phyloP scores from a whole-genome alignment of 192 early-diverging fungal genomes.

The Martensiomyces pterosporus region DNA sequence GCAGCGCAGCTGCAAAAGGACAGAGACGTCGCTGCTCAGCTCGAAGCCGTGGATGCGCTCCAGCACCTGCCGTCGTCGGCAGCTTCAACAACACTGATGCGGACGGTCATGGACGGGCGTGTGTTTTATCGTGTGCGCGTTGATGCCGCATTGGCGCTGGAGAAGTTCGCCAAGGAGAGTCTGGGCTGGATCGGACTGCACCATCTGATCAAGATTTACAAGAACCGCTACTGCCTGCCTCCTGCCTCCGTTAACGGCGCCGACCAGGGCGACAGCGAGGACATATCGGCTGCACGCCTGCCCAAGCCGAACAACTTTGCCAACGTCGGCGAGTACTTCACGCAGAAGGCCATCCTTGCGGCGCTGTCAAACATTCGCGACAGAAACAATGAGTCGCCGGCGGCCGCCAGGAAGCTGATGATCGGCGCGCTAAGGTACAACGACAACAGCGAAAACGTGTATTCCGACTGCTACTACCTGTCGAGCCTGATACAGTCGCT shows the following conservation, averaged over 20 bases:
- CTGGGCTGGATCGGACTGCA: constrained; percentile 65
- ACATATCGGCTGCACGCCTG: constrained; percentile 39
- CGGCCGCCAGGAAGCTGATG: constrained; percentile 60
- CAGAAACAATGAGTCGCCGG: constrained; percentile 57
- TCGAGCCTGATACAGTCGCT: constrained; percentile 68
- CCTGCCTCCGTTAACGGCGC: constrained; percentile 11
- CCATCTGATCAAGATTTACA: constrained; percentile 71
- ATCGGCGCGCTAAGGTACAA: constrained; percentile 82
- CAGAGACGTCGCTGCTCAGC: constrained; percentile 87
- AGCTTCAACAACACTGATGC: constrained; percentile 69
- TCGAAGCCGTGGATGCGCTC: constrained; percentile 74
- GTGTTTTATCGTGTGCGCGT: constrained; percentile 86
- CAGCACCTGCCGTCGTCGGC: constrained; percentile 57
- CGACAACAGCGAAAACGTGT: constrained; percentile 87
- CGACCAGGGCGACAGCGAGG: constrained; percentile 7
- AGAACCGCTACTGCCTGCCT: constrained; percentile 68
- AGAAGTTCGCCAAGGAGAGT: constrained; percentile 53
- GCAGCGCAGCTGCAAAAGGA: constrained; percentile 85
- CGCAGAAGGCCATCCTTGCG: constrained; percentile 75
- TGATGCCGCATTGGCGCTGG: constrained; percentile 70
- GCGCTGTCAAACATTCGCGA: constrained; percentile 72
- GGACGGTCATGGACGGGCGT: constrained; percentile 70
- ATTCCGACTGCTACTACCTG: constrained; percentile 77
- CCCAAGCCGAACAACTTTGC: constrained; percentile 88
- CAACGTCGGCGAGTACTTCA: constrained; percentile 83